Evolutionary conservation across 441 rosid species (phyloP).

Genomic region (Viola pubescens): DNA sequence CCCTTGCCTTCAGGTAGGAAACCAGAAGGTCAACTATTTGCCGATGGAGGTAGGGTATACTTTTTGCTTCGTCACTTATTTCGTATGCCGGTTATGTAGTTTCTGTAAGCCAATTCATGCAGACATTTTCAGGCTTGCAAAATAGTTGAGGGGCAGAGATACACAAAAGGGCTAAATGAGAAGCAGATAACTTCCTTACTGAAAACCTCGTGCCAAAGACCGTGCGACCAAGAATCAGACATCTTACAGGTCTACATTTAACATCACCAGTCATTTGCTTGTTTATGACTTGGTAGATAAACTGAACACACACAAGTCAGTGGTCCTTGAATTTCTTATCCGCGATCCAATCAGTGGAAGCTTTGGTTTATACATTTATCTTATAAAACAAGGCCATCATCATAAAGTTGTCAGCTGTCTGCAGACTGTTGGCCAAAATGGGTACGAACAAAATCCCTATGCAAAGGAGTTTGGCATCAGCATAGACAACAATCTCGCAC

Average conservation of each 20-base stretch:
- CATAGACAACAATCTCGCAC: conserved; percentile 27
- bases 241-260: conserved; percentile 30
- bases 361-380: background rate
- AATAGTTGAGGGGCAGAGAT: conserved; percentile 46
- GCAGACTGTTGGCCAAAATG: conserved; percentile 33
- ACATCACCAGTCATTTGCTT: background rate
- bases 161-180: conserved; percentile 40
- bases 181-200: conserved; percentile 45
- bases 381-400: background rate
- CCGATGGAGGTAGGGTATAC: conserved; percentile 39
- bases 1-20: conserved; percentile 49
- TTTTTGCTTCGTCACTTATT: background rate
- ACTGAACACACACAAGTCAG: background rate
- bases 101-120: conserved; percentile 2
- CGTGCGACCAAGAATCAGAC: conserved; percentile 31
- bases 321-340: background rate
- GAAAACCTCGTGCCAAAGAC: conserved; percentile 43
- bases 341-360: background rate
- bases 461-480: conserved; percentile 37
- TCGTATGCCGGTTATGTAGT: background rate
- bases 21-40: conserved; percentile 36
- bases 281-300: background rate
- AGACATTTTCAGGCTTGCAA: conserved; percentile 33
- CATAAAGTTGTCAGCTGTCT: background rate
- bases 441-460: conserved; percentile 26